phyloP scores from a whole-genome alignment of 2,329 filamentous ascomycete genomes.

The Volutella citrinella region DNA sequence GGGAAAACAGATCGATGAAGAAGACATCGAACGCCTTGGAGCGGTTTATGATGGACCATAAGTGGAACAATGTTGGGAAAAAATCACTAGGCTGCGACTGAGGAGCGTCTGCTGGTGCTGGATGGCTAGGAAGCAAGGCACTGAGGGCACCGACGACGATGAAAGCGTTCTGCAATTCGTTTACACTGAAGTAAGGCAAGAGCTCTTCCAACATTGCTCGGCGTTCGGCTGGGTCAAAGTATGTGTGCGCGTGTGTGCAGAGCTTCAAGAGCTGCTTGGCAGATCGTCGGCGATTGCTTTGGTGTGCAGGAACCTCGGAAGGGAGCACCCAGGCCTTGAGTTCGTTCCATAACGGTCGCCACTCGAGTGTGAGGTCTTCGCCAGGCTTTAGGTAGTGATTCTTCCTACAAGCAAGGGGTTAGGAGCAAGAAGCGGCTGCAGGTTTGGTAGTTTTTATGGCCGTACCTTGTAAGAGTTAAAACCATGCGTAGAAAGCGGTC shows the following conservation, averaged over 20 bases:
- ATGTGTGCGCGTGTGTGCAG: constrained; percentile 84
- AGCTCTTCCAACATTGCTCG: constrained; percentile 79
- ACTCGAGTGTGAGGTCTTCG: constrained; percentile 88
- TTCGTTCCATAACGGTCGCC: constrained; percentile 89
- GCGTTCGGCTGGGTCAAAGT: constrained; percentile 86
- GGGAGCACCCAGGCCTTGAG: constrained; percentile 88
- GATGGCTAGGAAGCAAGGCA: constrained; percentile 79
- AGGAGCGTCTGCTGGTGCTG: constrained; percentile 66
- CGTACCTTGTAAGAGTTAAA: constrained; percentile 85
- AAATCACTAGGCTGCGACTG: constrained; percentile 86
- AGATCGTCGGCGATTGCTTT: constrained; percentile 51
- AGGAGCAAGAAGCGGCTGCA: constrained; percentile 5
- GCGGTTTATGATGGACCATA: constrained; percentile 90
- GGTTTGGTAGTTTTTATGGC: background rate
- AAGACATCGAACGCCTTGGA: constrained; percentile 84
- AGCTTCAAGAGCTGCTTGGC: constrained; percentile 76
- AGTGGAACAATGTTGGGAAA: constrained; percentile 89
- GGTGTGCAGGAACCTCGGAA: constrained; percentile 70
- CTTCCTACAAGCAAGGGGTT: constrained; percentile 53
- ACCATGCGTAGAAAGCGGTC: constrained; percentile 98
- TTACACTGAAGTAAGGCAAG: constrained; percentile 86
- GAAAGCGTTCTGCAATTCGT: constrained; percentile 87
- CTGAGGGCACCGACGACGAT: constrained; percentile 89
- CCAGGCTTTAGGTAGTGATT: constrained; percentile 93
- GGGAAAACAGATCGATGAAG: constrained; percentile 86